Base-by-base conservation (phyloP, 2,329 filamentous ascomycete genomes). In the Monosporascus sp. region DNA sequence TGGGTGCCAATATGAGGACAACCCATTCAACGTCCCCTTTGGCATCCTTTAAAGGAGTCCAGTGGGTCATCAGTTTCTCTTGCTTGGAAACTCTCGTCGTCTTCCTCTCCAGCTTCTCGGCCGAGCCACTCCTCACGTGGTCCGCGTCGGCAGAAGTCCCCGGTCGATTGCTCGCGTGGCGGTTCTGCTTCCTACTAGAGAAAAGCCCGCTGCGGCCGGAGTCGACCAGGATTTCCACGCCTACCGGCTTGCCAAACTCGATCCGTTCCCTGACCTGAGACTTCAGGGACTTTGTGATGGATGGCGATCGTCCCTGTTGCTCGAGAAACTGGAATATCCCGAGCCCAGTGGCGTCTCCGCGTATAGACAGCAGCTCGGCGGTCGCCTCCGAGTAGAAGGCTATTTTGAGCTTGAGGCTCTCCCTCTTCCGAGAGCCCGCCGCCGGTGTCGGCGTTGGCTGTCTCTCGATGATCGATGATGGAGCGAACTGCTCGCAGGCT, bases 251-350 rank as follows among this genome's bases (percentile, higher is more conserved):
- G 11, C 61, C 58, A 28, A 51, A 53, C 41, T 54, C 58, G 11
- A 61, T 45, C 15, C 60, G 49, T n/a, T 74, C 70, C 22, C 70
- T 69, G 2, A 84, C 74, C 0, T 67, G 68, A 1, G 65, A 61
- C 57, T 73, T 75, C 66, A 80, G 78, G 0, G 71, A 67, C 49
- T 73, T 74, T 2, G 71, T 72, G 6, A 78, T 63, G 2, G 68
- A 71, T 0, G 72, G 70, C 8, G 74, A 71, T n/a, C 69, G 67
- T 1, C 74, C 70, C 45, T 76, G 72, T n/a, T 78, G 72, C 5
- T 71, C 66, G 5, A 85, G 71, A n/a, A 83, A 74, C 41, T 75
- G 72, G 62, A 84, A 84, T 14, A 83, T 71, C 55, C 84, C 79
- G 56, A 72, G 74, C 47, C 76, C 72, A 48, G 72, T 63, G 17